Evolutionary conservation across 805 yeast genomes (phyloP), one percentile per base, ranked within the genome.

Genomic region (Myxozyma neotropica): DNA sequence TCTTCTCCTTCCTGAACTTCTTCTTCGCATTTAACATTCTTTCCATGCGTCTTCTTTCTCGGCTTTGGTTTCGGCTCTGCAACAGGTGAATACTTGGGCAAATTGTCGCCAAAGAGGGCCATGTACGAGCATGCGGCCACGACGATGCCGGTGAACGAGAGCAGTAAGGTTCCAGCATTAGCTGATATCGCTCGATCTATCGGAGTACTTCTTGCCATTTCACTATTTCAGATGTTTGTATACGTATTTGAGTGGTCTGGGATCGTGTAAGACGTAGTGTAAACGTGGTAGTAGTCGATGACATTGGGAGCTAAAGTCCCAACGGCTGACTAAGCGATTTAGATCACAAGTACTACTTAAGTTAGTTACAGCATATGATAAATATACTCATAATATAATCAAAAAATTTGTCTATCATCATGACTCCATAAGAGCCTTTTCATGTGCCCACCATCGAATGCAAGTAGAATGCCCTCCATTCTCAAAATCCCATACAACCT

Each of bases 71-170:
- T 35, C 17, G 43, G 43, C 19, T 35, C 31, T 23, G 21, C 35
- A 35, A 29, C 35, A 15, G 43, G 42, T 4, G 53, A 13, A 43
- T 54, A 54, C 38, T 15, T 36, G 17, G 58, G 58, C 12, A 47
- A 23, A 53, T 36, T 35, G 17, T 46, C 55, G 23, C 59, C 58
- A 24, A 59, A 54, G 6, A 57, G 27, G 10, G 58, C 31, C 33
- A 55, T 48, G 48, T 54, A 42, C 8, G 65, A 55, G 33, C 67
- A 63, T 17, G 71, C 71, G 2, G 62, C 65, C 8, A 68, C 69
- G 23, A 70, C 70, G 23, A 70, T 33, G 8, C 67, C 70, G 6
- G 68, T 63, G 45, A 70, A 70, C 10, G 69, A 67, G 21, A 70
- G 56, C 10, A 67, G 55, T 35, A 69, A 49, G 13, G 55, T 42